Base-by-base conservation (phyloP, 305 asterid genomes). In the Fraxinus velutina region DNA sequence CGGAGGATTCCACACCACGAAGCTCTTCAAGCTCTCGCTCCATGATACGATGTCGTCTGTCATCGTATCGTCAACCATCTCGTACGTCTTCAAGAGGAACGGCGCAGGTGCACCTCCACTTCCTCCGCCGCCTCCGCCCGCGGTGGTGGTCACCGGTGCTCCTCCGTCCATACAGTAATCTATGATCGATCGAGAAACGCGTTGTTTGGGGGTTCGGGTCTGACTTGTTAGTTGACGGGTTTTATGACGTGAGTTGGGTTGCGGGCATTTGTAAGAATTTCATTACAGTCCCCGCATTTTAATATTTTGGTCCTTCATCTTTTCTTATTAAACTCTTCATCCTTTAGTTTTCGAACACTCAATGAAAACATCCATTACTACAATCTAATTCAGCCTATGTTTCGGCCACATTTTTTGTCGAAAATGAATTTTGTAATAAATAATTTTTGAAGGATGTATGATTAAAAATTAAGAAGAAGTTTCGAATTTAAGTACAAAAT, bases 1-100 rank as follows among this genome's bases (percentile, higher is more conserved):
- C 30, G 98, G 99, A 39, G 98, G 98, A 80, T 95, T 90, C 98
- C 98, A 95, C 1, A 95, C 99, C 19, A 93, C 91, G 71, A 95
- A 95, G 86, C 98, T 93, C 81, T 90, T 91, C 81, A 87, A 85
- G 81, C 32, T 87, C 68, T 64, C 79, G 88, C 97, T 91, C 98
- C 99, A 95, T 0, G 97, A 90, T 5, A 95, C 99, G 82, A 95
- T 89, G 80, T 89, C 93, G 60, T 90, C 97, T 29, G 98, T 93
- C 4, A 85, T 13, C 6, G 90, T 39, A 85, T 95, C 99, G 82
- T 95, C 99, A 66, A 93, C 95, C 98, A 95, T 95, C 81, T 95
- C 99, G 75, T 95, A 95, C 19, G 99, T 95, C 83, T 95, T 95
- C n/a, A 86, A 12, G 30, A 95, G 88, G 82, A 95, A 95, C 62